Evolutionary conservation across 1,139 yeast genomes (phyloP).

Genomic region (Hansenula anomala): DNA sequence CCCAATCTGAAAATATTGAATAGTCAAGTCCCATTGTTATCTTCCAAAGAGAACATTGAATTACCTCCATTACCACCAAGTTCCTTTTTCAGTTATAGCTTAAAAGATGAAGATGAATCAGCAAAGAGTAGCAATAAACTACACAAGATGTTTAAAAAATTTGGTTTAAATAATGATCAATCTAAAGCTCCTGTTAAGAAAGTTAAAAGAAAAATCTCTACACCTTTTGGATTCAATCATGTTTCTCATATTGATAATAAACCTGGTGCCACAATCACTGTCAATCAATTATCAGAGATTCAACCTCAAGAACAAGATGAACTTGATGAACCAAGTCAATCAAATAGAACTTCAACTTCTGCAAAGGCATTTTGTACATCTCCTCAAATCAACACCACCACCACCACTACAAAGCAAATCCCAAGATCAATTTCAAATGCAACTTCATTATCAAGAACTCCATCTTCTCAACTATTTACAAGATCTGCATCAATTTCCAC

Average conservation of each 20-base stretch:
- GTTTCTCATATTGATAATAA: slow-evolving; percentile 17
- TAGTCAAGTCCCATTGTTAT: slow-evolving; percentile 25
- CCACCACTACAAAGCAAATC: not conserved
- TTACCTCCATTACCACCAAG: slow-evolving; percentile 29
- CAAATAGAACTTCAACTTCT: not conserved
- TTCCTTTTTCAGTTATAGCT: slow-evolving; percentile 16
- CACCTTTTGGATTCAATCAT: slow-evolving; percentile 23
- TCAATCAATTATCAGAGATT: not conserved
- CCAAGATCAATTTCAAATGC: slow-evolving; percentile 9
- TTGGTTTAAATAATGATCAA: slow-evolving; percentile 5
- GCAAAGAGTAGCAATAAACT: slow-evolving; percentile 10
- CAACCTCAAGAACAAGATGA: not conserved
- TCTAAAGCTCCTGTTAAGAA: not conserved
- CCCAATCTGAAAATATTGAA: slow-evolving; percentile 26
- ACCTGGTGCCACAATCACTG: slow-evolving; percentile 8
- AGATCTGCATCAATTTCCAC: slow-evolving; percentile 16
- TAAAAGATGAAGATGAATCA: slow-evolving; percentile 2
- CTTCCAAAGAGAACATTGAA: slow-evolving; percentile 26
- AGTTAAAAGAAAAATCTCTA: slow-evolving; percentile 17
- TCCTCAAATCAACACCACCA: slow-evolving; percentile 1
- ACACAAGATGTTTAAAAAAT: slow-evolving; percentile 22
- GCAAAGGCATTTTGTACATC: slow-evolving; percentile 6
- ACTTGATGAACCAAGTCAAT: no score
- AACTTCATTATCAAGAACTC: slow-evolving; percentile 1
- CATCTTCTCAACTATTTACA: slow-evolving; percentile 7